phyloP scores from a whole-genome alignment of 768 basidiomycete genomes.

The Suillus bovinus region DNA sequence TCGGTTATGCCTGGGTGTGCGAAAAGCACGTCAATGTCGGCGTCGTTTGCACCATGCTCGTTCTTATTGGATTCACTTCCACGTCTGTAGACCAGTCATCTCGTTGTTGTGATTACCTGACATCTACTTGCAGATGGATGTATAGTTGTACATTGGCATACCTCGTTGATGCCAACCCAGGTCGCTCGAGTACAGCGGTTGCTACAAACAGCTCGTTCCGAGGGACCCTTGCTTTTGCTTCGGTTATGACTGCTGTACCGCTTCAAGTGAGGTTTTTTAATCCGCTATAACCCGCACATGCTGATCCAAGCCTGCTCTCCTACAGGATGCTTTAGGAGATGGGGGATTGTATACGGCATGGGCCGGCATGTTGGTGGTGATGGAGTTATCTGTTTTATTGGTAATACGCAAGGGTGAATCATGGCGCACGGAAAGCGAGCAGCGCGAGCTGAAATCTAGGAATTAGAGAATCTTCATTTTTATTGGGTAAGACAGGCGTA shows the following conservation, averaged over 20 bases:
- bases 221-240: constrained; percentile 67
- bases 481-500: too few species aligned
- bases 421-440: constrained; percentile 57
- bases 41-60: constrained; percentile 69
- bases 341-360: constrained; percentile 79
- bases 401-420: constrained; percentile 56
- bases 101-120: not conserved
- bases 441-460: constrained; percentile 37
- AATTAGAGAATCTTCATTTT: too few species aligned
- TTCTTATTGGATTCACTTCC: constrained; percentile 70
- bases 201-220: constrained; percentile 79
- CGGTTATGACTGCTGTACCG: constrained; percentile 72
- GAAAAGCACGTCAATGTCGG: constrained; percentile 62
- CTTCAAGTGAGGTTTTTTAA: constrained; percentile 44
- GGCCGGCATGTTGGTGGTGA: constrained; percentile 51
- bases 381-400: constrained; percentile 55
- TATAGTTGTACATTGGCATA: constrained; percentile 78
- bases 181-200: constrained; percentile 72
- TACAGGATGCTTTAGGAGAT: constrained; percentile 68
- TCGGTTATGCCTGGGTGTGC: constrained; percentile 78
- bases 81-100: constrained; percentile 51
- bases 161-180: constrained; percentile 83
- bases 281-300: not conserved
- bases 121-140: constrained; percentile 42
- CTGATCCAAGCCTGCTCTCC: constrained; percentile 2